Percentiles rank a stretch among this genome's conserved stretches.
phyloP scores from a whole-genome alignment of 129 eudicot species.

The Chrysanthemum lavandulifolium region DNA sequence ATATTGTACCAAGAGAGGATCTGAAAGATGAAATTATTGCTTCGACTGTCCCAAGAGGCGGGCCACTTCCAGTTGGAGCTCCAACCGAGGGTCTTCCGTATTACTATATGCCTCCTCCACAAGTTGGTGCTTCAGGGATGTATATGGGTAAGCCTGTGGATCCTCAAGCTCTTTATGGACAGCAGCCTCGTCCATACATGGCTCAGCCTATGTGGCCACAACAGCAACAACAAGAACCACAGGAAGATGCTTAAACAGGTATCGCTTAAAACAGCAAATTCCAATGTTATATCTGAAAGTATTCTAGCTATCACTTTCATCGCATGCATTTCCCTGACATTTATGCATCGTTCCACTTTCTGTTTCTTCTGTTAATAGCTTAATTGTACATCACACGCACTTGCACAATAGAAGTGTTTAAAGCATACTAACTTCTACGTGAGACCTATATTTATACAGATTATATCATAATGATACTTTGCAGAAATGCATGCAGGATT shows the following conservation, averaged over 20 bases:
- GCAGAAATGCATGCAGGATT: neutral
- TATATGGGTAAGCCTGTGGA: conserved; percentile 79
- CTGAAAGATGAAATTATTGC: conserved; percentile 84
- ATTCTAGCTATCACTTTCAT: neutral
- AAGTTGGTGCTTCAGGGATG: conserved; percentile 76
- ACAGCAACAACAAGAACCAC: conserved; percentile 75
- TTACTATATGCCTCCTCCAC: conserved; percentile 84
- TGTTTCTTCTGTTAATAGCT: neutral
- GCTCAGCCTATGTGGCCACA: conserved; percentile 92
- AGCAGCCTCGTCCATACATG: conserved; percentile 79
- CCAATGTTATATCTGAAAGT: no score
- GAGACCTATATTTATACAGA: neutral
- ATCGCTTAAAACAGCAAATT: neutral
- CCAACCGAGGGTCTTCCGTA: conserved; percentile 76
- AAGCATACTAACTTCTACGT: neutral
- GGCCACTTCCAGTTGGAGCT: conserved; percentile 64
- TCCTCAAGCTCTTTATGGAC: conserved; percentile 63
- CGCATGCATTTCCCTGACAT: neutral
- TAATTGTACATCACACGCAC: neutral
- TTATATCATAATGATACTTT: neutral
- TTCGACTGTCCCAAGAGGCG: conserved; percentile 77
- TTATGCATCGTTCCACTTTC: neutral
- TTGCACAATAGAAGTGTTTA: neutral
- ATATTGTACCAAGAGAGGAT: conserved; percentile 88
- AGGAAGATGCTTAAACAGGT: conserved; percentile 55